These are phyloP conservation scores for Aethionema arabicum DNA, from an alignment of 345 rosid genomes.

Conservation along the genomic window DNA sequence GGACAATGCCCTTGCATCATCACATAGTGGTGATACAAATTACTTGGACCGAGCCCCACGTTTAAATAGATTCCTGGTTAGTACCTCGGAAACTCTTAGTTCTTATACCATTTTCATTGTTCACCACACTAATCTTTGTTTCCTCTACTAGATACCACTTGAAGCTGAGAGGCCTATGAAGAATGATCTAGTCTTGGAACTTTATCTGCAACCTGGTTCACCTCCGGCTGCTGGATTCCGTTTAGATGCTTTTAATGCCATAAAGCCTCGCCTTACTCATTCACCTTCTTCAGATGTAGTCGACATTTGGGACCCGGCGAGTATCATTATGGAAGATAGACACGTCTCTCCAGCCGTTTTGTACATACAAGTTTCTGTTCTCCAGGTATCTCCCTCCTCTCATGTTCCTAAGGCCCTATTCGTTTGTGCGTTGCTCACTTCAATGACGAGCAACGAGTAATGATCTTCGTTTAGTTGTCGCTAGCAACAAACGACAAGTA, in stretches of 20 bases:
- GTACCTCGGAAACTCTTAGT: constrained; percentile 16
- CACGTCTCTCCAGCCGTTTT: constrained; percentile 76
- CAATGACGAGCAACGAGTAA: not conserved
- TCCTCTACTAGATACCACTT: constrained; percentile 61
- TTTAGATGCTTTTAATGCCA: constrained; percentile 73
- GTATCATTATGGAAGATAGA: constrained; percentile 70
- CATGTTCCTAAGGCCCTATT: not conserved
- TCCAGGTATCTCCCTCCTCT: constrained; percentile 57
- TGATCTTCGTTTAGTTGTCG: no score
- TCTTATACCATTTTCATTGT: constrained; percentile 11
- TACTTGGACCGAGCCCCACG: constrained; percentile 82
- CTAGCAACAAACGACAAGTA: no score
- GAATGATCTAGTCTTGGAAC: constrained; percentile 74
- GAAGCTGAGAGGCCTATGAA: constrained; percentile 73
- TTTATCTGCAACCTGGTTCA: constrained; percentile 70
- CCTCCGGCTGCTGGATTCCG: constrained; percentile 85
- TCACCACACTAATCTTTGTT: constrained; percentile 19
- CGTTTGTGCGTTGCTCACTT: not conserved
- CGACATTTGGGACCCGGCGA: constrained; percentile 57
- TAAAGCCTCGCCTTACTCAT: constrained; percentile 76
- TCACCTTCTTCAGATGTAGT: constrained; percentile 67
- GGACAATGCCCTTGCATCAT: constrained; percentile 41
- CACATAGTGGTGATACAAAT: constrained; percentile 56
- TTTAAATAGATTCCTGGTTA: constrained; percentile 82
- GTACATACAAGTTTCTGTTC: constrained; percentile 75